Conservation (phyloP, 129 eudicot species). For the Logfia minima region DNA sequence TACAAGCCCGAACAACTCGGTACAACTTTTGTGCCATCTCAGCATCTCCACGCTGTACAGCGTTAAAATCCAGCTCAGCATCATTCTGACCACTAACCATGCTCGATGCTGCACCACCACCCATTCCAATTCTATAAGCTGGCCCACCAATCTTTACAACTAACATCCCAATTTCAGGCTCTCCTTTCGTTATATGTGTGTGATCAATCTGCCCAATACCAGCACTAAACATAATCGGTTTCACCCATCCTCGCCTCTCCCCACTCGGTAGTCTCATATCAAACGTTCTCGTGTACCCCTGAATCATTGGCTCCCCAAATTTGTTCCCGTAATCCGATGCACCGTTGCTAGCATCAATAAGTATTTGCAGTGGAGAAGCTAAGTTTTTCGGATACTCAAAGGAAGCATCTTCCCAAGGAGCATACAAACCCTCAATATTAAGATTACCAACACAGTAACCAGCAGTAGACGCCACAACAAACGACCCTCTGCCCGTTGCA, state of each 20-base stretch:
- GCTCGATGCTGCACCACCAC: slow-evolving; percentile 99
- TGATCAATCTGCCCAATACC: slow-evolving; percentile 94
- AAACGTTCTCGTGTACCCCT: slow-evolving; percentile 83
- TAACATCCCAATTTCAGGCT: slow-evolving; percentile 87
- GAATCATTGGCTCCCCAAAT: slow-evolving; percentile 59
- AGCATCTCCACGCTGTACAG: slow-evolving; percentile 98
- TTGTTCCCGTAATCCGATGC: slow-evolving; percentile 75
- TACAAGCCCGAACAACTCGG: slow-evolving; percentile 91
- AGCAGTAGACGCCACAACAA: slow-evolving; percentile 66
- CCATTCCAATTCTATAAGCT: slow-evolving; percentile 96
- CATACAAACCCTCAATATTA: slow-evolving; percentile 39
- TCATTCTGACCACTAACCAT: slow-evolving; percentile 97
- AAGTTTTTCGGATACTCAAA: slow-evolving; percentile 39
- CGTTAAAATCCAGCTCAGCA: slow-evolving; percentile 88
- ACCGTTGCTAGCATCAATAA: slow-evolving; percentile 89
- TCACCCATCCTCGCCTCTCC: slow-evolving; percentile 90
- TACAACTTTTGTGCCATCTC: slow-evolving; percentile 93
- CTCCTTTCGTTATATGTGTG: slow-evolving; percentile 77
- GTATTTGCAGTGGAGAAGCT: slow-evolving; percentile 77
- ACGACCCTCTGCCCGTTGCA: slow-evolving; percentile 91
- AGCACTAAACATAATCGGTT: slow-evolving; percentile 97
- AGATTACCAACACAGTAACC: slow-evolving; percentile 47
- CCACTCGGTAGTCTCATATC: slow-evolving; percentile 91
- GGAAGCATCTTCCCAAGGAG: slow-evolving; percentile 44
- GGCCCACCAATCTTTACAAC: slow-evolving; percentile 98